Base-by-base conservation (phyloP, 2,329 filamentous ascomycete species). In the Aspergillus tamarii region DNA sequence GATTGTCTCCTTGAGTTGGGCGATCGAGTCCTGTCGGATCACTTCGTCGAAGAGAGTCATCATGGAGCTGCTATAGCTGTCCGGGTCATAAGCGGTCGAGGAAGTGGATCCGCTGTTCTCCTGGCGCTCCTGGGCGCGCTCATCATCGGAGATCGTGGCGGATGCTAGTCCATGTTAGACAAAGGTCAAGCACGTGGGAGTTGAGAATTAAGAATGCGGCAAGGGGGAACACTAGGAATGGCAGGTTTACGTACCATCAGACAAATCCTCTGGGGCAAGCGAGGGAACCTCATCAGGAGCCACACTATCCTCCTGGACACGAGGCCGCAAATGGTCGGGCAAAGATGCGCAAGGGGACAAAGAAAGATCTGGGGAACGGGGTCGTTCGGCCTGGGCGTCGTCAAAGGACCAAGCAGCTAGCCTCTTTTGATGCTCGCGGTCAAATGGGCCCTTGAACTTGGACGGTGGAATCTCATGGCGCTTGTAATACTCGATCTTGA, bases 401-500 rank as follows among this genome's bases (percentile, higher is more conserved):
- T 73, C 74, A 58, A 83, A 82, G 10, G 78, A 79, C 76, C 81
- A 84, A 12, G 80, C 77, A 14, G 79, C 78, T 54, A 84, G 66
- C 39, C 66, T 74, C 48, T 78, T 76, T 66, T 81, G 76, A 65
- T 83, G 82, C 64, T 77, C 76, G 58, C 77, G 77, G 65, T 84
- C 81, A 65, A 82, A 80, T 0, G 81, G 82, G 11, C 82, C 82
- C 16, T 76, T 76, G 66, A 84, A 84, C 62, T 84, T 84, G 36
- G 82, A 82, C 19, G 74, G 77, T 1, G 82, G 82, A 21, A 82
- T 75, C 68, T 84, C 82, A 68, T 78, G 70, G 23, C 80, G 79
- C 62, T 79, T 79, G 71, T 83, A 84, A 66, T 84, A 80, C 74
- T 83, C 77, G 63, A 83, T 76, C 64, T 81, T 80, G 53, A 80